Conservation (phyloP, 2,329 filamentous ascomycete species). For the Apiospora rasikravindrae region DNA sequence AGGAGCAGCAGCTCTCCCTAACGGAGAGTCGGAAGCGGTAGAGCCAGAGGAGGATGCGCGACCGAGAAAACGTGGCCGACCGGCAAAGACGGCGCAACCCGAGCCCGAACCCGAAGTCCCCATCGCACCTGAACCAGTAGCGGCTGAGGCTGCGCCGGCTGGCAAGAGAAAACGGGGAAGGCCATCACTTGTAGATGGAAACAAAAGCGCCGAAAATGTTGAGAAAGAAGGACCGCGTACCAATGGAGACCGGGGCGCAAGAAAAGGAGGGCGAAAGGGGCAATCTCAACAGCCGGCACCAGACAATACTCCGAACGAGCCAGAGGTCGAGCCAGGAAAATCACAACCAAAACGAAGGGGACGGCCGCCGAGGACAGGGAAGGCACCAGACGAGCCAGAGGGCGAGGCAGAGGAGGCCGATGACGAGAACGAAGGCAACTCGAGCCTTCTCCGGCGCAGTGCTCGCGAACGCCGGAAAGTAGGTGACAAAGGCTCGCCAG, state of each 20-base stretch:
- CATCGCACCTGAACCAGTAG: slow-evolving; percentile 26
- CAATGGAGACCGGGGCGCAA: slow-evolving; percentile 1
- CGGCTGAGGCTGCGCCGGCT: slow-evolving; percentile 19
- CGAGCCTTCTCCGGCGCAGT: slow-evolving; percentile 21
- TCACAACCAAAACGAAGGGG: slow-evolving; percentile 24
- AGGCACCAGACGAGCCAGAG: slow-evolving; percentile 20
- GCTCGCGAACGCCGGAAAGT: slow-evolving; percentile 17
- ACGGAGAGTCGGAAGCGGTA: slow-evolving; percentile 25
- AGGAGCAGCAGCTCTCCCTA: slow-evolving; percentile 23
- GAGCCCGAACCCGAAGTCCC: slow-evolving; percentile 21
- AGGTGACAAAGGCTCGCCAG: slow-evolving; percentile 16
- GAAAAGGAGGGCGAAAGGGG: slow-evolving; percentile 39
- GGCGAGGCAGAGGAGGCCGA: slow-evolving; percentile 36
- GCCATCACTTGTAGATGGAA: slow-evolving; percentile 24
- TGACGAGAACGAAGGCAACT: slow-evolving; percentile 35
- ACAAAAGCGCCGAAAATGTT: slow-evolving; percentile 21
- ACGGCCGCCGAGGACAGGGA: slow-evolving; percentile 21
- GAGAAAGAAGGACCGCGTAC: not conserved
- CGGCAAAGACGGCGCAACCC: slow-evolving; percentile 23
- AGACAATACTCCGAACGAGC: slow-evolving; percentile 15
- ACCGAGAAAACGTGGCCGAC: slow-evolving; percentile 34
- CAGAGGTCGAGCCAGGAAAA: slow-evolving; percentile 14
- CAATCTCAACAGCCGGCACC: slow-evolving; percentile 25
- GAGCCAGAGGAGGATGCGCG: slow-evolving; percentile 27
- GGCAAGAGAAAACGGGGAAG: slow-evolving; percentile 36